Evolutionary conservation across 106 monocot genomes (phyloP), one percentile per base, ranked within the genome.

Genomic region (Dendrobium catenatum): DNA sequence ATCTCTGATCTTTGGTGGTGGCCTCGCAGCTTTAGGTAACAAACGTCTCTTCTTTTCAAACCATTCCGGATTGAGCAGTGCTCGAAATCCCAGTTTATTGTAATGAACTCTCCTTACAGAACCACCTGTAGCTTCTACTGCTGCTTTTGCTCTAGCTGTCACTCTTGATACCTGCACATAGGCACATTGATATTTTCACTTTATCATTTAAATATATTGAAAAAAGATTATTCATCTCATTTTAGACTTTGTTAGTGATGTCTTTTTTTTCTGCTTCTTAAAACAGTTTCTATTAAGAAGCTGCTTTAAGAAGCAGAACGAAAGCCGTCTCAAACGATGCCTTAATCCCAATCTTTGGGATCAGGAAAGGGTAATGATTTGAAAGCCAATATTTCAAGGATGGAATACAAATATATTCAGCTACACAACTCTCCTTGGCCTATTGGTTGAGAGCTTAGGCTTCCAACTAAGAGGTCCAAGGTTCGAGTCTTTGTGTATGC

Each of bases 21-120:
- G 94, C 75, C 94, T 82, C 24, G 96, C 96, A 13, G 96, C 83
- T 77, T 82, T 89, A 7, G 98, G 98, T 68, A 98, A n/a, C 3
- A 98, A 54, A 0, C 95, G 77, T n/a, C 95, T 86, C 84, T 98
- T 98, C 91, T 98, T 98, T 49, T 85, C 98, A 61, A 98, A 98
- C 98, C 98, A 98, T 78, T 98, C 98, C 0, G 98, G 98, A 75
- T 86, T 93, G 44, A 98, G 86, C 9, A 98, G 80, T 20, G 95
- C 98, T 59, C 89, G 80, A 11, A 98, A 82, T 68, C 98, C 98
- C 27, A 98, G 83, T 76, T 95, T 98, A 80, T 95, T 98, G 85
- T 98, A 98, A 81, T 95, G 89, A 10, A 98, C 98, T 70, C 86
- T 93, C 80, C 95, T 85, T 55, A 98, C 95, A 4, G 98, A 95